phyloP scores from a whole-genome alignment of 345 rosid species.

The Ceriops tagal region DNA sequence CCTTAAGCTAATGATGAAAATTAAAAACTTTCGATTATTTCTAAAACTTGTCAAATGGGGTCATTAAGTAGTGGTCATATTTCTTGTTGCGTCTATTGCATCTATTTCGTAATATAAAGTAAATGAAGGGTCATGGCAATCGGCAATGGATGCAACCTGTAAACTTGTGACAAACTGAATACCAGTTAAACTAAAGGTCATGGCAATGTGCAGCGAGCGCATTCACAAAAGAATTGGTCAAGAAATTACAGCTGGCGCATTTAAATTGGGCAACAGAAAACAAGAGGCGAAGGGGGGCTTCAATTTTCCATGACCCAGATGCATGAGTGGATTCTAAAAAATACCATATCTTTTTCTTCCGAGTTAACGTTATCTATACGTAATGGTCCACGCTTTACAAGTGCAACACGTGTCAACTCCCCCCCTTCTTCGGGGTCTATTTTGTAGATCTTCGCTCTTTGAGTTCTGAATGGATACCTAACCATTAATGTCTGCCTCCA shows the following conservation, averaged over 20 bases:
- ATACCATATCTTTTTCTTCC: slow-evolving; percentile 12
- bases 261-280: slow-evolving; percentile 17
- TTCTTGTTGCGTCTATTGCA: no score
- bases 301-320: slow-evolving; percentile 23
- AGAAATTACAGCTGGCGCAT: slow-evolving; percentile 25
- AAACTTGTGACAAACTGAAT: not conserved
- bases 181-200: not conserved
- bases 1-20: no score
- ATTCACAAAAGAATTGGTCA: not conserved
- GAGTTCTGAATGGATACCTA: not conserved
- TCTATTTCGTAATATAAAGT: no score
- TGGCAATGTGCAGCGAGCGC: no score
- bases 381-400: slow-evolving; percentile 15
- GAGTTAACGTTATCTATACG: slow-evolving; percentile 20
- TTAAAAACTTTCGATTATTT: no score
- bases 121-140: no score
- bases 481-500: no score
- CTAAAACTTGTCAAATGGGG: no score
- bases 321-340: slow-evolving; percentile 16
- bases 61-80: no score
- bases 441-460: slow-evolving; percentile 2
- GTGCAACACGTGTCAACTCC: slow-evolving; percentile 39
- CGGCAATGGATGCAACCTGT: no score
- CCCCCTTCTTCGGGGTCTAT: slow-evolving; percentile 33
- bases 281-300: not conserved